A percentile compares a stretch with the other conserved stretches of the same genome.
phyloP scores from a whole-genome alignment of 768 basidiomycete species.

The Trametes maxima region DNA sequence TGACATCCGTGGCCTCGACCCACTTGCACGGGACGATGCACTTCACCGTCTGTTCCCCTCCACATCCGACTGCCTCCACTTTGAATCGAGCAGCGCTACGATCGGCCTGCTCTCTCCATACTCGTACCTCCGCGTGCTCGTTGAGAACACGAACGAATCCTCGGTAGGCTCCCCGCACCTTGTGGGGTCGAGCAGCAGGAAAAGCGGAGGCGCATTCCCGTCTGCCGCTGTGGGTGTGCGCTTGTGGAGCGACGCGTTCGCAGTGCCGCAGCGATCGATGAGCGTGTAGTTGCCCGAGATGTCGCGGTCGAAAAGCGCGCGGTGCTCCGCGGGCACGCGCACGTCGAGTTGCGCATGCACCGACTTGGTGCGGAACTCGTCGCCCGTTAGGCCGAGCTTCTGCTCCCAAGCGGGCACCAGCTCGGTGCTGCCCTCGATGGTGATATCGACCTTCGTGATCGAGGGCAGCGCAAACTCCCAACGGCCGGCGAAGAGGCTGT shows the following conservation, averaged over 20 bases:
- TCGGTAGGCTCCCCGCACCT: constrained; percentile 72
- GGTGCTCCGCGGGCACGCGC: constrained; percentile 51
- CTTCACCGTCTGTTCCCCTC: constrained; percentile 51
- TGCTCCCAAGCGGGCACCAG: constrained; percentile 85
- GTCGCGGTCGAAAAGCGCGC: constrained; percentile 66
- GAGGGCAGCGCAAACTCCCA: constrained; percentile 85
- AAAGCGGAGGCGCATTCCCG: constrained; percentile 60
- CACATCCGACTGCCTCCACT: constrained; percentile 74
- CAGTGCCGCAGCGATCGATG: constrained; percentile 86
- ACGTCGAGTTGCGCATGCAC: constrained; percentile 72
- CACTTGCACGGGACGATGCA: constrained; percentile 69
- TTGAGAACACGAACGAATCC: constrained; percentile 86
- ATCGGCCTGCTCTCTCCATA: constrained; percentile 82
- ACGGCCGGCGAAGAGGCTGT: constrained; percentile 60
- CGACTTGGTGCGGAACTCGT: constrained; percentile 64
- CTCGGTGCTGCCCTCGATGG: constrained; percentile 60
- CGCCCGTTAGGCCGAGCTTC: constrained; percentile 69
- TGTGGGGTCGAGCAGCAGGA: constrained; percentile 85
- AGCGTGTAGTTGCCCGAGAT: constrained; percentile 81
- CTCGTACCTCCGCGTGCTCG: constrained; percentile 73
- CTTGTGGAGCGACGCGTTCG: constrained; percentile 81
- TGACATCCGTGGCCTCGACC: constrained; percentile 51
- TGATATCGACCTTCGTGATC: constrained; percentile 54
- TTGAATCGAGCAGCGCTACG: constrained; percentile 68
- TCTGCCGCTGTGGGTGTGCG: constrained; percentile 49